Evolutionary conservation across 2,329 filamentous ascomycete genomes (phyloP).

Genomic region (Cladophialophora yegresii): DNA sequence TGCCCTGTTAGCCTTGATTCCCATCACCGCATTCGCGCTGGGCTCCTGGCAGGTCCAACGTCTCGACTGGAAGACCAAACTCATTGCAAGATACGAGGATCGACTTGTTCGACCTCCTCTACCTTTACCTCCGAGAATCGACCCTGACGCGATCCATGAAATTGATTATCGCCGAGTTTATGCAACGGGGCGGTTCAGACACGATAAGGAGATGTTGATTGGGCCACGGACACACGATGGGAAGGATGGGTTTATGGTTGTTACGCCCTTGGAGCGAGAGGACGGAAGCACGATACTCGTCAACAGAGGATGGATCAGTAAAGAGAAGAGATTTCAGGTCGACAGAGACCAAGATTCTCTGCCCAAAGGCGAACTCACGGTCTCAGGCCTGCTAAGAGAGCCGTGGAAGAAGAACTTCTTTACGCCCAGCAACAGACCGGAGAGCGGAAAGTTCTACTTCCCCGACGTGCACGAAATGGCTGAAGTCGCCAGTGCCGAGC

Average conservation of each 20-base stretch:
- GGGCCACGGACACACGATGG: conserved; percentile 88
- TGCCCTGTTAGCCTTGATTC: conserved; percentile 68
- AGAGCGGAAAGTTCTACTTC: conserved; percentile 87
- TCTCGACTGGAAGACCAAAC: conserved; percentile 87
- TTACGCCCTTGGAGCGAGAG: conserved; percentile 82
- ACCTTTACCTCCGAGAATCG: conserved; percentile 78
- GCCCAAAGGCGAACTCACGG: conserved; percentile 68
- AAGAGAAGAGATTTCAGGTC: conserved; percentile 67
- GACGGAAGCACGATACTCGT: conserved; percentile 73
- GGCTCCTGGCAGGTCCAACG: conserved; percentile 96
- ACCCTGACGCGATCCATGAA: conserved; percentile 76
- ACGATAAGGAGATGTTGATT: conserved; percentile 95
- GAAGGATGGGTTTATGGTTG: conserved; percentile 83
- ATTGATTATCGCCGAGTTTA: conserved; percentile 90
- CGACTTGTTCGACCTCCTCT: conserved; percentile 81
- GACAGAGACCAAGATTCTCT: conserved; percentile 63
- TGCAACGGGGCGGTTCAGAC: conserved; percentile 71
- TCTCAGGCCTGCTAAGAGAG: conserved; percentile 82
- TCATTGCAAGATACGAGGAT: conserved; percentile 90
- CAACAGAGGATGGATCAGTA: conserved; percentile 88
- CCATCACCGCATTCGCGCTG: conserved; percentile 83
- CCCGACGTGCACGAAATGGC: conserved; percentile 95
- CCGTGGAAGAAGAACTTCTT: conserved; percentile 99
- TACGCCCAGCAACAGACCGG: conserved; percentile 84
- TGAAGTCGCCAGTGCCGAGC: conserved; percentile 72